Evolutionary conservation across 1,139 yeast species (phyloP).

Genomic region (Nakaseomyces glabratus): DNA sequence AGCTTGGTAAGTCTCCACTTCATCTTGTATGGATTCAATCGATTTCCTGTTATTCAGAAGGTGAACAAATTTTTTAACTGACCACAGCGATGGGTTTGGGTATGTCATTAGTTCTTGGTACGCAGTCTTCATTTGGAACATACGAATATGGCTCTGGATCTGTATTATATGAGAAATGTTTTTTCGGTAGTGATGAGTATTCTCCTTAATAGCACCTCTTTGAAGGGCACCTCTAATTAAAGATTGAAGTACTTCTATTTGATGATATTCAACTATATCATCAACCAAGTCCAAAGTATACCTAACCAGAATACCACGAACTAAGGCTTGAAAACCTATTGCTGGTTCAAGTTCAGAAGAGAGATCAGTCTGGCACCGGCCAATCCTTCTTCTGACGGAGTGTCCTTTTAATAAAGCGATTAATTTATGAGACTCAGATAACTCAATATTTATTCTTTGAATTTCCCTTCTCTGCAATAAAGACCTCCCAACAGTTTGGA

Average conservation of each 20-base stretch:
- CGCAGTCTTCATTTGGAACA: conserved; percentile 60
- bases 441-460: too few species aligned
- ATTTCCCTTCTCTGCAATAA: too few species aligned
- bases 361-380: background rate
- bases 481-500: too few species aligned
- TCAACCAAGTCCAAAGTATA: conserved; percentile 41
- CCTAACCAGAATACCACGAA: conserved; percentile 43
- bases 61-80: conserved; percentile 69
- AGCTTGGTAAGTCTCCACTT: conserved; percentile 59
- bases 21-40: conserved; percentile 71
- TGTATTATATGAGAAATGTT: conserved; percentile 53
- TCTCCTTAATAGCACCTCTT: conserved; percentile 29
- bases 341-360: conserved; percentile 18
- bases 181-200: conserved; percentile 44
- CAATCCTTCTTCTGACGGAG: conserved; percentile 23
- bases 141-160: conserved; percentile 68
- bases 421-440: too few species aligned
- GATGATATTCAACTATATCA: conserved; percentile 41
- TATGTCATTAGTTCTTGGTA: conserved; percentile 61
- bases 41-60: conserved; percentile 64
- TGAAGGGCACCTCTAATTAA: conserved; percentile 30
- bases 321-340: conserved; percentile 33
- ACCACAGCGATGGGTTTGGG: conserved; percentile 68
- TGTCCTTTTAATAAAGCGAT: too few species aligned
- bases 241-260: conserved; percentile 34